Base-by-base conservation (phyloP, 495 filamentous ascomycete genomes). In the Lentithecium fluviatile region DNA sequence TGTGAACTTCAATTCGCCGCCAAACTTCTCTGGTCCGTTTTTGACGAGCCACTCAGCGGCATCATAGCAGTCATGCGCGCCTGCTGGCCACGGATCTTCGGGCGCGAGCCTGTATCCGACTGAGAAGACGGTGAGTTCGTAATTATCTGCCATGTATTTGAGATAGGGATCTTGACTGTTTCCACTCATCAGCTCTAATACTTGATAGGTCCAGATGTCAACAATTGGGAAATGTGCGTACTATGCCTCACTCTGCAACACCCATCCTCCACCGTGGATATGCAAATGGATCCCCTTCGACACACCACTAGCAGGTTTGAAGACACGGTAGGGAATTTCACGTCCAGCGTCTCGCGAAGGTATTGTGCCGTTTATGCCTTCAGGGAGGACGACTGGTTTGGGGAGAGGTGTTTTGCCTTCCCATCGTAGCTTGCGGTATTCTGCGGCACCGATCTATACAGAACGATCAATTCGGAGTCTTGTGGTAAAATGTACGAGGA, bases 61-160 rank as follows among this genome's bases (percentile, higher is more conserved):
- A 70, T 83, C 82, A 51, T 73, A 74, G 70, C 78, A 79, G 67
- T 86, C 83, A 47, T 85, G 71, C 4, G 73, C 62, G 0, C 71
- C 75, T 15, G 73, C 74, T 0, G 83, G 83, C 59, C 74, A 84
- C 0, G 80, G 79, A 62, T 85, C 43, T 53, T 85, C 81, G 0
- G 83, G 83, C 6, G 83, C 82, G n/a, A 80, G 75, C 45, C 83
- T 73, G 70, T 85, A 85, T 15, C 81, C 83, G 19, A 83, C 74
- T 6, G 78, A 80, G 11, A 85, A 61, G 32, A 81, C 76, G 8
- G 75, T 73, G 25, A 80, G 53, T 25, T 76, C 63, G 24, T 62
- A 68, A 19, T 60, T 64, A 58, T 82, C 72, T 52, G 80, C 81
- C 51, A 75, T 62, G 58, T 67, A 70, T 45, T 75, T 62, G 12